Percentiles rank a stretch among this genome's conserved stretches.
These are phyloP conservation scores for Dothistroma pini DNA, from an alignment of 2,329 filamentous ascomycete species.

Conservation along the genomic window DNA sequence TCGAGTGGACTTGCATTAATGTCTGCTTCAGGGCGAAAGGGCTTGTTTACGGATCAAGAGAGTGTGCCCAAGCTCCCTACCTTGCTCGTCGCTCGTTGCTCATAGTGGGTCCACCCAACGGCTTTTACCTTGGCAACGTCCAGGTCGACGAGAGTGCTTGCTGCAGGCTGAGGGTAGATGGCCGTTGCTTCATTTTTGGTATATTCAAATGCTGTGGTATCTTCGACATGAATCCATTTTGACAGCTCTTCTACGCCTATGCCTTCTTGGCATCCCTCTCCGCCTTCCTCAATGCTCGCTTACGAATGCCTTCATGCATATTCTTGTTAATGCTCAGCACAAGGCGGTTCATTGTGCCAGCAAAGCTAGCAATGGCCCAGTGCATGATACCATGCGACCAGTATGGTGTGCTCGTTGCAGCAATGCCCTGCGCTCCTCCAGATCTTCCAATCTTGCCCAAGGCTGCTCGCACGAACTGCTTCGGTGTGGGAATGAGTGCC, in stretches of 20 bases:
- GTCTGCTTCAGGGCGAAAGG: no score
- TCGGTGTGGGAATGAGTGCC: conserved; percentile 73
- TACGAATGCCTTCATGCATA: conserved; percentile 82
- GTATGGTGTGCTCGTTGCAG: conserved; percentile 84
- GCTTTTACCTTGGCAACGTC: not conserved
- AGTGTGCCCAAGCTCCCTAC: not conserved
- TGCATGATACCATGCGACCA: conserved; percentile 90
- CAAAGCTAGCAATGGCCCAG: conserved; percentile 65
- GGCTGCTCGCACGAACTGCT: conserved; percentile 73
- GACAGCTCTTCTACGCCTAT: not conserved
- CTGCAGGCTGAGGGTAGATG: not conserved
- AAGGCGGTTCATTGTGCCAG: conserved; percentile 55
- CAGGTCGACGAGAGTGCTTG: not conserved
- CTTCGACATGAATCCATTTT: not conserved
- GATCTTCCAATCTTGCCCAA: conserved; percentile 75
- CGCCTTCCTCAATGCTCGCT: conserved; percentile 76
- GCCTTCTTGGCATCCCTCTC: conserved; percentile 74
- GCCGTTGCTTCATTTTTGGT: not conserved
- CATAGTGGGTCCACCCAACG: not conserved
- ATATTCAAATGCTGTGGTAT: not conserved
- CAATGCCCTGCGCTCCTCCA: conserved; percentile 72
- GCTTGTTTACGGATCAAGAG: no score
- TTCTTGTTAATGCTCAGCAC: conserved; percentile 59
- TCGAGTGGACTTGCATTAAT: no score
- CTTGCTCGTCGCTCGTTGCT: not conserved